A percentile compares a stretch with the other conserved stretches of the same genome.
Conservation (phyloP, 192 early-diverging fungal genomes). For the Chytriomyces hyalinus region DNA sequence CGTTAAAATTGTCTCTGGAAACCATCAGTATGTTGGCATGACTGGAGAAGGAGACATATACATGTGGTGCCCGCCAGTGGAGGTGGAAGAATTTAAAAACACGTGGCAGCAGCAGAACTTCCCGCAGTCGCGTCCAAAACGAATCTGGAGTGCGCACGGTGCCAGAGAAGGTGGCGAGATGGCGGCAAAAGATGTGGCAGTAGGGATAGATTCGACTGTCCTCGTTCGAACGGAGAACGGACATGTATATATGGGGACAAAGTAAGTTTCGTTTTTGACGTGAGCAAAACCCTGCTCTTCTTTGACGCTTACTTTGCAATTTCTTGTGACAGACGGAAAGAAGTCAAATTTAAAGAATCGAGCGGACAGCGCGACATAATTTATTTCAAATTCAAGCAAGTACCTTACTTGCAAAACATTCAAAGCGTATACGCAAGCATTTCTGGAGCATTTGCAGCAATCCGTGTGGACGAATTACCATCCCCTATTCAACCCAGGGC, state of each 20-base stretch:
- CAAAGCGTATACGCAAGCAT: constrained; percentile 61
- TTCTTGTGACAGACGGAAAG: constrained; percentile 31
- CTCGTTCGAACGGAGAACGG: constrained; percentile 70
- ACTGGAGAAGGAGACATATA: constrained; percentile 59
- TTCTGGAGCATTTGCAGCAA: constrained; percentile 68
- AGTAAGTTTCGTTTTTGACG: constrained; percentile 12
- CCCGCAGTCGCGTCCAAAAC: constrained; percentile 51
- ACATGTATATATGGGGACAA: constrained; percentile 67
- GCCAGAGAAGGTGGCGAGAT: constrained; percentile 37
- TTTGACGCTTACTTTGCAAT: constrained; percentile 11
- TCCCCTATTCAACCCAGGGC: constrained; percentile 29
- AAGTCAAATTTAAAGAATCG: constrained; percentile 34
- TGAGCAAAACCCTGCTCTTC: not conserved
- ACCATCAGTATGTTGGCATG: constrained; percentile 51
- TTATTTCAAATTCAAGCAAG: constrained; percentile 60
- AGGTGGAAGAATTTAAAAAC: constrained; percentile 26
- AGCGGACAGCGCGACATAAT: constrained; percentile 28
- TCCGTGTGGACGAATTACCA: constrained; percentile 59
- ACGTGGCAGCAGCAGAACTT: constrained; percentile 49
- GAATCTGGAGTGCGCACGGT: constrained; percentile 64
- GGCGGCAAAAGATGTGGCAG: constrained; percentile 60
- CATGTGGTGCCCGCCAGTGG: constrained; percentile 55
- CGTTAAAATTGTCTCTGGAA: constrained; percentile 49
- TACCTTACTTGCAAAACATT: constrained; percentile 67
- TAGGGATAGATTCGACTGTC: constrained; percentile 72